Conservation (phyloP, 805 yeast genomes). For the Candida jianshihensis region DNA sequence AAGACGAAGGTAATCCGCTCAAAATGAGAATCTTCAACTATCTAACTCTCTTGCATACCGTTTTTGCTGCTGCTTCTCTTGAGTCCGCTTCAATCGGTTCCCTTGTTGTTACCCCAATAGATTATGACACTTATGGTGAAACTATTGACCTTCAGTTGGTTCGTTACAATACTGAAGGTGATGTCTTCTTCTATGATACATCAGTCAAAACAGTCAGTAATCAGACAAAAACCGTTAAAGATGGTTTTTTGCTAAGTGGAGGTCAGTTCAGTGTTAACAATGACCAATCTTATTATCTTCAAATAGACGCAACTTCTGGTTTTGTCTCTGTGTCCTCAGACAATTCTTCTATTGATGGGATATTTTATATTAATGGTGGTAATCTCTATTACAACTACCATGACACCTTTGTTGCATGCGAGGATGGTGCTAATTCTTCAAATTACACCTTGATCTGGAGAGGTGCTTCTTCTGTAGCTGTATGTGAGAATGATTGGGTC, state of each 20-base stretch:
- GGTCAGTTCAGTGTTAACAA: slow-evolving; percentile 11
- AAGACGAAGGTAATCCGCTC: too few species aligned
- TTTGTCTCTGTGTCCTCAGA: slow-evolving; percentile 6
- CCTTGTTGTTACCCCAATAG: slow-evolving; percentile 13
- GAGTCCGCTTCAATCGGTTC: slow-evolving; percentile 9
- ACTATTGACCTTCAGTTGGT: slow-evolving; percentile 14
- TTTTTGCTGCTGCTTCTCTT: background rate
- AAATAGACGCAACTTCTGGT: slow-evolving; percentile 10
- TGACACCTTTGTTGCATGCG: slow-evolving; percentile 17
- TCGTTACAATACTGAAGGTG: slow-evolving; percentile 8
- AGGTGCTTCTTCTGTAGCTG: slow-evolving; percentile 16
- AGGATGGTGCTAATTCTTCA: slow-evolving; percentile 2
- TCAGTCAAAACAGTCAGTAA: slow-evolving; percentile 1
- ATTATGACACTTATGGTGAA: slow-evolving; percentile 11
- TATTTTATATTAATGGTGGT: slow-evolving; percentile 8
- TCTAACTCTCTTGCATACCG: too few species aligned
- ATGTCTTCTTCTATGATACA: slow-evolving; percentile 12
- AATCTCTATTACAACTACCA: slow-evolving; percentile 14
- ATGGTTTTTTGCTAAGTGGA: slow-evolving; percentile 5
- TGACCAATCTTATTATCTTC: slow-evolving; percentile 5
- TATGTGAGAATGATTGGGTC: slow-evolving; percentile 14
- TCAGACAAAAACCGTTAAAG: slow-evolving; percentile 5
- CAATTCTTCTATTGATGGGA: slow-evolving; percentile 7
- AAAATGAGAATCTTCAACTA: too few species aligned
- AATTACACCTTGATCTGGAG: slow-evolving; percentile 18